These are phyloP conservation scores for Vigna hirtella DNA, from an alignment of 306 rosid species.

Conservation along the genomic window DNA sequence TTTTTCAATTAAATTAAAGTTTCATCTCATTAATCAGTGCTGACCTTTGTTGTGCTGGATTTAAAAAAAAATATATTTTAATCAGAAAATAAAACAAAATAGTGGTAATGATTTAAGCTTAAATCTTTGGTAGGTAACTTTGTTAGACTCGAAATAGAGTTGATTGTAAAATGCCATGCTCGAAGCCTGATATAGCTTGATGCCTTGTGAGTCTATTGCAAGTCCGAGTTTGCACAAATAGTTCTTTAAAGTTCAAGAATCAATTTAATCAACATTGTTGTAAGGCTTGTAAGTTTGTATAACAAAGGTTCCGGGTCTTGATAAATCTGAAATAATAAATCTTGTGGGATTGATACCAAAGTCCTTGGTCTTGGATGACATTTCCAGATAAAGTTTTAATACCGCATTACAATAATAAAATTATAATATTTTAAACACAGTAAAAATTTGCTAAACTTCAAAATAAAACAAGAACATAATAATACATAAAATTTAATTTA, in stretches of 20 bases:
- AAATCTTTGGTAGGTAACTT: background rate
- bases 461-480: background rate
- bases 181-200: background rate
- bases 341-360: background rate
- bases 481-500: background rate
- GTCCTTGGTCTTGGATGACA: background rate
- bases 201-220: background rate
- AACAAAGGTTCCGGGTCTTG: no score
- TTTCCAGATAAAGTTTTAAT: background rate
- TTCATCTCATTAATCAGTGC: background rate
- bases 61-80: background rate
- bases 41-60: background rate
- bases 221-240: background rate
- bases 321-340: background rate
- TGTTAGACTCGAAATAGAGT: background rate
- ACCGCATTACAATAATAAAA: background rate
- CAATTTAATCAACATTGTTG: background rate
- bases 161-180: background rate
- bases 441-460: background rate
- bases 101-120: background rate
- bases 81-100: background rate
- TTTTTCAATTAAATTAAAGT: background rate
- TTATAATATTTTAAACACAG: background rate
- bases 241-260: background rate
- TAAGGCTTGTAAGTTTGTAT: background rate